These are phyloP conservation scores for Combretum micranthum DNA, from an alignment of 345 rosid species.

Conservation along the genomic window DNA sequence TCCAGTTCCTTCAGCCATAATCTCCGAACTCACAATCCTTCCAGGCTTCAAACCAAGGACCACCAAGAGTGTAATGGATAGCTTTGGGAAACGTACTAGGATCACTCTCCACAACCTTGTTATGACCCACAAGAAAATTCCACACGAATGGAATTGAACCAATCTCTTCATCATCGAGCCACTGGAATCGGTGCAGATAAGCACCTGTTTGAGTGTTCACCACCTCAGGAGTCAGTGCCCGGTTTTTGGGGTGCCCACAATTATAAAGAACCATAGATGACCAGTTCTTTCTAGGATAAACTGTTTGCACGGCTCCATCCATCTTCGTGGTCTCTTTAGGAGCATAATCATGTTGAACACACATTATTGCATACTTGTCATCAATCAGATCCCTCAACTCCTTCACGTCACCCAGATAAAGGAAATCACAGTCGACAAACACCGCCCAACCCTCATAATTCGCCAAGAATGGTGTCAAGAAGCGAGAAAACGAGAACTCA, in stretches of 20 bases:
- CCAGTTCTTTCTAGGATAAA: slow-evolving; percentile 97
- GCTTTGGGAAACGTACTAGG: slow-evolving; percentile 64
- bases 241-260: slow-evolving; percentile 89
- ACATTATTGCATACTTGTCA: slow-evolving; percentile 87
- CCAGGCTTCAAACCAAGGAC: slow-evolving; percentile 98
- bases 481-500: slow-evolving; percentile 87
- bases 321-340: slow-evolving; percentile 91
- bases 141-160: slow-evolving; percentile 82
- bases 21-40: slow-evolving; percentile 88
- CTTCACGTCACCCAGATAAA: slow-evolving; percentile 76
- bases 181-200: slow-evolving; percentile 91
- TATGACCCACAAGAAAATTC: slow-evolving; percentile 98
- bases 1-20: slow-evolving; percentile 77
- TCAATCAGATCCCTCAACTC: slow-evolving; percentile 65
- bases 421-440: slow-evolving; percentile 97
- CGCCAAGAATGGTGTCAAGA: slow-evolving; percentile 81
- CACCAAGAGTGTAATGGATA: slow-evolving; percentile 88
- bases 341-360: slow-evolving; percentile 89
- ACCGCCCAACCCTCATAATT: slow-evolving; percentile 87
- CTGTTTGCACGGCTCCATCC: slow-evolving; percentile 96
- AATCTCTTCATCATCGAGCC: slow-evolving; percentile 85
- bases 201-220: slow-evolving; percentile 83
- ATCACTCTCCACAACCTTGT: slow-evolving; percentile 59
- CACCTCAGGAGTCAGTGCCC: slow-evolving; percentile 48
- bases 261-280: slow-evolving; percentile 97